Evolutionary conservation across 148 eudicot genomes (phyloP).

Genomic region (Rhododendron mucronatum): DNA sequence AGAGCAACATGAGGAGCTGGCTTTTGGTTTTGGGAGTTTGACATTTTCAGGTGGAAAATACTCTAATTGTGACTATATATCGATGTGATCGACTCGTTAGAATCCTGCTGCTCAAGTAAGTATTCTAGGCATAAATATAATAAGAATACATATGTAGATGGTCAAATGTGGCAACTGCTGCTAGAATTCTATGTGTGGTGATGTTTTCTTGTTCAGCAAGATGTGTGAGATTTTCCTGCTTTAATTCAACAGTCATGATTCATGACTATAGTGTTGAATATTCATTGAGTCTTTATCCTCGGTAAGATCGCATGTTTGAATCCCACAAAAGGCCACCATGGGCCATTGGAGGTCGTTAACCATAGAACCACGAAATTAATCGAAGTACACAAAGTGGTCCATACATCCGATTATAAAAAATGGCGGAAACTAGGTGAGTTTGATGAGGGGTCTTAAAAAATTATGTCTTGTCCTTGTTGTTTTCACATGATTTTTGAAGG

Average conservation of each 20-base stretch:
- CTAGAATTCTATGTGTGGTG: not conserved
- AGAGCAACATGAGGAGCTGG: slow-evolving; percentile 12
- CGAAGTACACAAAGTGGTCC: not conserved
- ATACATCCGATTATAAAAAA: not conserved
- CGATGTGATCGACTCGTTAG: not conserved
- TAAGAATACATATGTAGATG: not conserved
- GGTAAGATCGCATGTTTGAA: no score
- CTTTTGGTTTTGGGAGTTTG: not conserved
- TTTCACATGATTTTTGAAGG: not conserved
- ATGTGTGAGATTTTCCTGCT: not conserved
- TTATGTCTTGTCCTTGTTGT: not conserved
- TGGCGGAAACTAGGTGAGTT: not conserved
- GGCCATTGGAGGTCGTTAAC: no score
- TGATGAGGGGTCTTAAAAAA: not conserved
- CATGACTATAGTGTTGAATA: not conserved
- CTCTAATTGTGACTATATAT: not conserved
- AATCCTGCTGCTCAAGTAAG: not conserved
- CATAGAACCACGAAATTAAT: no score
- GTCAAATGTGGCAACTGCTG: slow-evolving; percentile 8
- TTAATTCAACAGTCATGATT: not conserved
- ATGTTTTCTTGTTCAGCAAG: slow-evolving; percentile 6
- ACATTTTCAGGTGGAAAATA: not conserved
- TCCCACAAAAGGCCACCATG: no score
- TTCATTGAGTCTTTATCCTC: no score
- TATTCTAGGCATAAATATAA: not conserved